A percentile compares a stretch with the other conserved stretches of the same genome.
These are phyloP conservation scores for Pseudogymnoascus sp. DNA, from an alignment of 2,329 filamentous ascomycete species.

Conservation along the genomic window DNA sequence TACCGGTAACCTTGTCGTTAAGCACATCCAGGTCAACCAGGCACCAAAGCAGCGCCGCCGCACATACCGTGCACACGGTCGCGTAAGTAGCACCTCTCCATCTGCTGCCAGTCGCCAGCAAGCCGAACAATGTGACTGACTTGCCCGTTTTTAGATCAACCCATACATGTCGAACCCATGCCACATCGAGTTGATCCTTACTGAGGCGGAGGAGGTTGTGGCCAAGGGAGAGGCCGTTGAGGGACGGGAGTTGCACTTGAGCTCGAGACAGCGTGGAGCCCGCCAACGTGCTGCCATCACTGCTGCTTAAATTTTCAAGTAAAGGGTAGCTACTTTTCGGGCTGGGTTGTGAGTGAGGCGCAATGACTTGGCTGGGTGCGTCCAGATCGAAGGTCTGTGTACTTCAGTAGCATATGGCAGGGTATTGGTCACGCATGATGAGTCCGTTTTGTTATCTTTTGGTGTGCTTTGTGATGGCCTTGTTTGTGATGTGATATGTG, in stretches of 20 bases:
- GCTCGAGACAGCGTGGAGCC: constrained; percentile 83
- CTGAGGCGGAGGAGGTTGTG: constrained; percentile 92
- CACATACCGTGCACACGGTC: constrained; percentile 99
- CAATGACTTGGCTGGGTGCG: constrained; percentile 7
- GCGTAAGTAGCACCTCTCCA: constrained; percentile 61
- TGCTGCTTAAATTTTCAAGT: constrained; percentile 45
- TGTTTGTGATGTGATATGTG: not conserved
- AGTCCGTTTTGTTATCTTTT: not conserved
- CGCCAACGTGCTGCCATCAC: constrained; percentile 58
- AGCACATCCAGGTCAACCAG: constrained; percentile 99
- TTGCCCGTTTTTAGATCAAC: constrained; percentile 69
- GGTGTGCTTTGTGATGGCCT: not conserved
- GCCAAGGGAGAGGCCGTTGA: constrained; percentile 73
- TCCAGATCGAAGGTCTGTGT: constrained; percentile 19
- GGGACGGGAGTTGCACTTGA: constrained; percentile 64
- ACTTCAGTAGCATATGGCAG: constrained; percentile 27
- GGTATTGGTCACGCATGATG: constrained; percentile 15
- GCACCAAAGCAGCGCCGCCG: constrained; percentile 98
- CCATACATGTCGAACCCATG: constrained; percentile 99
- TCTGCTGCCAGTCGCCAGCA: not conserved
- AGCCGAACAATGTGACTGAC: constrained; percentile 24
- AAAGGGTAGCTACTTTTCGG: not conserved
- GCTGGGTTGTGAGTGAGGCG: constrained; percentile 3
- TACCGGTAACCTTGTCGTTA: constrained; percentile 94
- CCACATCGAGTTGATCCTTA: constrained; percentile 99